A percentile compares a stretch with the other conserved stretches of the same genome.
Evolutionary conservation across 208 protist species (phyloP).

Genomic region (Strigomonas culicis): DNA sequence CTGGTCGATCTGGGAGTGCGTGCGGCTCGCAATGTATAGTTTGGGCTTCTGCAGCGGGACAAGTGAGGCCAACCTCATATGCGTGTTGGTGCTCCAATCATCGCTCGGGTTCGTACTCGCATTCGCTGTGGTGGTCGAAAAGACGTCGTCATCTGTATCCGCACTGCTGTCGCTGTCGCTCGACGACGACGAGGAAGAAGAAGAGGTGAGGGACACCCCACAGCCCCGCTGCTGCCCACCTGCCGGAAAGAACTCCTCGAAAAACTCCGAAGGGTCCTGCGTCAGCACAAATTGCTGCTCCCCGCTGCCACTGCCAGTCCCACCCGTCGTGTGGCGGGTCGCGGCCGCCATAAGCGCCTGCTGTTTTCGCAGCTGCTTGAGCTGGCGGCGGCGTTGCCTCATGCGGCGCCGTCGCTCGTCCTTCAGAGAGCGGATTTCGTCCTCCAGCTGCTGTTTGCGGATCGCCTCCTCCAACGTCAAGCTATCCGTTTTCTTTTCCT

Average conservation of each 20-base stretch:
- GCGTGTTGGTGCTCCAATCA: neutral
- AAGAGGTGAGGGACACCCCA: no score
- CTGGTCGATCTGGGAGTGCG: constrained; percentile 2
- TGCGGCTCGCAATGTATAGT: neutral
- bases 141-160: neutral
- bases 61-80: neutral
- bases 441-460: constrained; percentile 31
- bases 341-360: no score
- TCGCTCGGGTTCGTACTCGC: no score
- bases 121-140: no score
- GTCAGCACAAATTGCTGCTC: no score
- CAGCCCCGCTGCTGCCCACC: no score
- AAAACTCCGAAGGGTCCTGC: no score
- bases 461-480: constrained; percentile 22
- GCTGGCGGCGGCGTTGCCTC: constrained; percentile 14
- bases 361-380: constrained; percentile 16
- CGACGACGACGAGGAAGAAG: neutral
- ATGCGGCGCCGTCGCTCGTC: constrained; percentile 24
- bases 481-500: neutral
- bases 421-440: constrained; percentile 13
- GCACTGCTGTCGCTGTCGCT: neutral
- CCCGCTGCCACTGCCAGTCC: no score
- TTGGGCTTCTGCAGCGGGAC: neutral
- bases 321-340: no score
- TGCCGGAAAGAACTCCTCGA: no score